Evolutionary conservation across 2,329 filamentous ascomycete genomes (phyloP), one percentile per base, ranked within the genome.

Genomic region (Claviceps capensis): DNA sequence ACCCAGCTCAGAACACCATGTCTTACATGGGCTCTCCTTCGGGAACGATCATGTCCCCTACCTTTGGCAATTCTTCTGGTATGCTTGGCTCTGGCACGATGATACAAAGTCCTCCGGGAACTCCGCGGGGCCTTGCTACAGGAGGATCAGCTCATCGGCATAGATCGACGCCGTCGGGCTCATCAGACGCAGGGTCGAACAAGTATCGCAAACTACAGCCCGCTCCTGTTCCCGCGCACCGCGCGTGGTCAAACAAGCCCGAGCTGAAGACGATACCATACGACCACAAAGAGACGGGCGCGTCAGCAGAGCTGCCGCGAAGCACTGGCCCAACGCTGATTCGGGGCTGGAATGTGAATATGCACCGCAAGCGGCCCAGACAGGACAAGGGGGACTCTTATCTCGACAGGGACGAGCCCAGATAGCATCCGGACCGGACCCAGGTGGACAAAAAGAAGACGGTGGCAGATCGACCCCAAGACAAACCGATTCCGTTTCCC

Each of bases 211-310:
- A 78, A 62, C 73, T 81, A 41, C 77, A 79, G 55, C 78, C 78
- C 9, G 78, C 78, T 0, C 77, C 77, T 0, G 70, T 77, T 23
- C 72, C 76, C 6, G 69, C 75, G 34, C 76, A 77, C 59, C 69
- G 71, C 44, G 70, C 70, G 54, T 74, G 71, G 62, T 61, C 64
- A 6, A 67, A 67, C 52, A 73, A 72, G 58, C 69, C 72, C 16
- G 77, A 80, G 57, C 68, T 81, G n/a, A 74, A 78, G 52, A 79
- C 78, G 4, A 76, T 79, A 3, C 75, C 74, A 40, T 81, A 81
- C 56, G 74, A 76, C 19, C 79, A 80, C 60, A 81, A 80, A 60
- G 77, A 81, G 58, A 79, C 78, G 44, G 68, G 69, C 4, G 71
- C 76, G 2, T 72, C 71, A 17, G 77, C 79, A 48, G 75, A 77